Percentiles rank a stretch among this genome's conserved stretches.
These are phyloP conservation scores for Erodium chrysanthum DNA, from an alignment of 441 rosid species.

Conservation along the genomic window DNA sequence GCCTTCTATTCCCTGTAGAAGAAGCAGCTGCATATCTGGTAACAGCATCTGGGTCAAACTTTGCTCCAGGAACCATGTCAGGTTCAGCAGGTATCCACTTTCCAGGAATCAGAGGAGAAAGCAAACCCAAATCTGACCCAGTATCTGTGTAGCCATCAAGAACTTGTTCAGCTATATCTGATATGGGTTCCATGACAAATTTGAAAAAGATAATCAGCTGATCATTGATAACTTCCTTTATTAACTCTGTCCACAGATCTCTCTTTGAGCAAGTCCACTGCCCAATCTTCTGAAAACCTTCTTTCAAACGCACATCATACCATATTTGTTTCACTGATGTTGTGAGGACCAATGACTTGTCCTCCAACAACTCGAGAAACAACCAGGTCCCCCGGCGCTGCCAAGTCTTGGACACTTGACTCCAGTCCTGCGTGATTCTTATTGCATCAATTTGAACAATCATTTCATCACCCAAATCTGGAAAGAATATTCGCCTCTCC, in stretches of 20 bases:
- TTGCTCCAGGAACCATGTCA: conserved; percentile 37
- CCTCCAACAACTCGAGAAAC: conserved; percentile 45
- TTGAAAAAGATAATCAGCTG: conserved; percentile 20
- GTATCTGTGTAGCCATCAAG: conserved; percentile 12
- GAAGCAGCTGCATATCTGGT: conserved; percentile 21
- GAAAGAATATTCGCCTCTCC: conserved; percentile 55
- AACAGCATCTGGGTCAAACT: conserved; percentile 43
- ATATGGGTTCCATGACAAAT: background rate
- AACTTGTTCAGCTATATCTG: conserved; percentile 18
- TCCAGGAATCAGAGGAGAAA: conserved; percentile 16
- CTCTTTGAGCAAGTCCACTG: conserved; percentile 48
- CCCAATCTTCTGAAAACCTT: conserved; percentile 28
- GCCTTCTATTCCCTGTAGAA: background rate
- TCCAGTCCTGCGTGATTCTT: conserved; percentile 69
- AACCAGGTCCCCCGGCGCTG: conserved; percentile 52
- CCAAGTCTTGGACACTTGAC: conserved; percentile 37
- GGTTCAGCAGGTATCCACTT: conserved; percentile 37
- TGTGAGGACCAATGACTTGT: conserved; percentile 27
- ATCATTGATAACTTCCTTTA: conserved; percentile 37
- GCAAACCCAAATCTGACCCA: conserved; percentile 16
- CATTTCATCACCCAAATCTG: conserved; percentile 69
- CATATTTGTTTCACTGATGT: conserved; percentile 59
- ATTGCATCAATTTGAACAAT: conserved; percentile 20
- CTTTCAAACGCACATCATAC: conserved; percentile 52
- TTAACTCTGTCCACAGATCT: conserved; percentile 42